phyloP scores from a whole-genome alignment of 2,329 filamentous ascomycete species.

The Fusarium ambrosium region DNA sequence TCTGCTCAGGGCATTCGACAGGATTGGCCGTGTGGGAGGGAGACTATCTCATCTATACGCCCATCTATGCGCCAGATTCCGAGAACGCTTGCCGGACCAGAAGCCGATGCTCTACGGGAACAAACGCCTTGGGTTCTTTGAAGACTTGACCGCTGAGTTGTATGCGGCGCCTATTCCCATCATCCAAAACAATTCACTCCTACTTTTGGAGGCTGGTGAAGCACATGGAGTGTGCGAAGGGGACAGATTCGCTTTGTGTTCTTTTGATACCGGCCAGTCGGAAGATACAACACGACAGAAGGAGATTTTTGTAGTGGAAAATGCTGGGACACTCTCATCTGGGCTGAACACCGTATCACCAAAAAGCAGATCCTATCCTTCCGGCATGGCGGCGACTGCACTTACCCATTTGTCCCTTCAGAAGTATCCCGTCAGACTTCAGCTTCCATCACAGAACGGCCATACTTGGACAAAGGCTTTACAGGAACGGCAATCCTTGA shows the following conservation, averaged over 20 bases:
- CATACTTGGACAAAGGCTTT: neutral
- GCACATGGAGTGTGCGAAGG: neutral
- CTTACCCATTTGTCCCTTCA: neutral
- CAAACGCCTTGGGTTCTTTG: neutral
- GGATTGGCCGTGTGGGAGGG: neutral
- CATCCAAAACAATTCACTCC: neutral
- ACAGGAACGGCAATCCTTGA: neutral
- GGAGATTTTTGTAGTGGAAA: neutral
- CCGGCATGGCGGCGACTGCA: neutral
- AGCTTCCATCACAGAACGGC: neutral
- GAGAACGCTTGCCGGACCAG: neutral
- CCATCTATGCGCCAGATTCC: neutral
- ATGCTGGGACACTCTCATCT: neutral
- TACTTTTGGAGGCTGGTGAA: neutral
- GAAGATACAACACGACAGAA: neutral
- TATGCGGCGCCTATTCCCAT: neutral
- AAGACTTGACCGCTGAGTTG: neutral
- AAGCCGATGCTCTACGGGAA: neutral
- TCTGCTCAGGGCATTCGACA: neutral
- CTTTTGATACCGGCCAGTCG: neutral
- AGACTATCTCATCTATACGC: neutral
- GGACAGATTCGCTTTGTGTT: neutral
- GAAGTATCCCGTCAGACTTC: neutral
- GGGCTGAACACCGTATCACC: neutral
- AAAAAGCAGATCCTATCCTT: neutral